A percentile compares a stretch with the other conserved stretches of the same genome.
phyloP scores from a whole-genome alignment of 1,139 yeast species.

The Blastobotrys elegans region DNA sequence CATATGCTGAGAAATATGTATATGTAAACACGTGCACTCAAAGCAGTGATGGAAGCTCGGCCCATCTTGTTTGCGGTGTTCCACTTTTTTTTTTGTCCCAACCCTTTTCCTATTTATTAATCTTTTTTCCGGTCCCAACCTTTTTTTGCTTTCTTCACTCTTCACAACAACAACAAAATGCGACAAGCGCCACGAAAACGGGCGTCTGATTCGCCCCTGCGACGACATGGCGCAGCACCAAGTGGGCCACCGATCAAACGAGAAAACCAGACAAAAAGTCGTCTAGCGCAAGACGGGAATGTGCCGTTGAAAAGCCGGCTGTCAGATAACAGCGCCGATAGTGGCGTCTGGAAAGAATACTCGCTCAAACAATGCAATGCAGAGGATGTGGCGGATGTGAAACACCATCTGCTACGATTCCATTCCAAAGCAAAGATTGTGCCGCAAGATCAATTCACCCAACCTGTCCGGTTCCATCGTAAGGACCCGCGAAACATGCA shows the following conservation, averaged over 20 bases:
- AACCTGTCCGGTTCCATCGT: conserved; percentile 82
- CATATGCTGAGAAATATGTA: too few species aligned
- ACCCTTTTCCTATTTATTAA: background rate
- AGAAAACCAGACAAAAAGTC: background rate
- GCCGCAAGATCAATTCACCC: conserved; percentile 63
- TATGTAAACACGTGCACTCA: too few species aligned
- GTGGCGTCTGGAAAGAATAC: conserved; percentile 47
- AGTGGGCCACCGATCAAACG: conserved; percentile 2
- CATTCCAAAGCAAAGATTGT: conserved; percentile 69
- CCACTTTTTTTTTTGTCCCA: too few species aligned
- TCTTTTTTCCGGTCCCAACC: background rate
- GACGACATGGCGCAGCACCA: background rate
- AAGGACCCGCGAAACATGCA: conserved; percentile 90
- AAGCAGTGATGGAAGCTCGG: too few species aligned
- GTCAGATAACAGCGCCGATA: background rate
- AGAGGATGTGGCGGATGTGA: conserved; percentile 66
- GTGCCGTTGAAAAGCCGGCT: background rate
- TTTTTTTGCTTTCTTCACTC: background rate
- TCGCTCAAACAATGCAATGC: conserved; percentile 68
- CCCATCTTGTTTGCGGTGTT: too few species aligned
- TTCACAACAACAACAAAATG: conserved; percentile 1
- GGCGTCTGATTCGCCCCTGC: conserved; percentile 2
- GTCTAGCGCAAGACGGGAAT: background rate
- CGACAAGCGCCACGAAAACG: background rate
- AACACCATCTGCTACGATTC: conserved; percentile 79